phyloP scores from a whole-genome alignment of 1,139 yeast genomes.

The Pichia sp. region DNA sequence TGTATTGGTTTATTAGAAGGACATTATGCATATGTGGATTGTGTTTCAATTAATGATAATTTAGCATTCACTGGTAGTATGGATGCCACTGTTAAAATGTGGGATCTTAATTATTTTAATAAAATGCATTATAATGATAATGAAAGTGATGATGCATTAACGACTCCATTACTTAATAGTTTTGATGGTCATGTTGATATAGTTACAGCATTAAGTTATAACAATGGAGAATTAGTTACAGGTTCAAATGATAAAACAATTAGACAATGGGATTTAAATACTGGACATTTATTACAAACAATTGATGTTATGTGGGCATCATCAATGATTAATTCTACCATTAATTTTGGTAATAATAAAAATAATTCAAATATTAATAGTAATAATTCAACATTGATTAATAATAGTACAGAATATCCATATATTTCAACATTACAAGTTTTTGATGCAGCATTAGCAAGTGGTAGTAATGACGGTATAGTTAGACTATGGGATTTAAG shows the following conservation, averaged over 20 bases:
- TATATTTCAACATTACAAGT: conserved; percentile 58
- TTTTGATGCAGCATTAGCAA: conserved; percentile 64
- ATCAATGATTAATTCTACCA: conserved; percentile 27
- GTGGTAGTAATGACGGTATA: conserved; percentile 71
- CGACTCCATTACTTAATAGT: conserved; percentile 32
- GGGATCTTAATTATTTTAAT: conserved; percentile 39
- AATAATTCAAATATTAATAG: background rate
- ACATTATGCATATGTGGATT: conserved; percentile 49
- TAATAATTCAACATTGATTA: background rate
- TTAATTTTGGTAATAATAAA: conserved; percentile 9
- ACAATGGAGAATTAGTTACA: conserved; percentile 43
- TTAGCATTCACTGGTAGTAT: conserved; percentile 55
- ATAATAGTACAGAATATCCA: conserved; percentile 26
- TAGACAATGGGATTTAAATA: conserved; percentile 73
- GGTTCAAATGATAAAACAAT: conserved; percentile 77
- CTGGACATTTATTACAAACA: conserved; percentile 55
- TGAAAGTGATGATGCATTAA: conserved; percentile 19
- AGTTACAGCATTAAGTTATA: conserved; percentile 53
- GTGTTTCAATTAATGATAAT: conserved; percentile 50
- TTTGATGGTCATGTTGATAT: conserved; percentile 61
- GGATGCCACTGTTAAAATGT: conserved; percentile 55
- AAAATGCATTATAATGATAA: background rate
- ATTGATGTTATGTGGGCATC: conserved; percentile 57
- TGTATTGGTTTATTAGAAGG: conserved; percentile 47
- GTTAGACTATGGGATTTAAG: conserved; percentile 74